These are phyloP conservation scores for Periglandula ipomoeae DNA, from an alignment of 2,329 filamentous ascomycete species.

Conservation along the genomic window DNA sequence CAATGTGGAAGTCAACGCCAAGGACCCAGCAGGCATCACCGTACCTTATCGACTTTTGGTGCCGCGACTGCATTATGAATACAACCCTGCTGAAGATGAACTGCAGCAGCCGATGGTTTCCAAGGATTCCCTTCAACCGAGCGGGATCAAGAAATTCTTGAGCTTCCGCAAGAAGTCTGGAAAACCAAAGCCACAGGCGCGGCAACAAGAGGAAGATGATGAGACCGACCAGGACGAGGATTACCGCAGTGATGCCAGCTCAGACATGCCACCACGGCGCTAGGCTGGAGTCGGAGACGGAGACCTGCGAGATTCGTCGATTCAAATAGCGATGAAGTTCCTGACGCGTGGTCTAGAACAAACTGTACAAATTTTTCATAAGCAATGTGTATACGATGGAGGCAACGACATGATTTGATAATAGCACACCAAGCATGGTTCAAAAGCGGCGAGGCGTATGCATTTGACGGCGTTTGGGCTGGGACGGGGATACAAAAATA, in stretches of 20 bases:
- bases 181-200: slow-evolving; percentile 9
- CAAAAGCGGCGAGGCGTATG: background rate
- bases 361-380: background rate
- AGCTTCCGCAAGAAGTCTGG: slow-evolving; percentile 32
- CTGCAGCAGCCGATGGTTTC: slow-evolving; percentile 7
- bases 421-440: background rate
- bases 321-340: too few species aligned
- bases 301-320: too few species aligned
- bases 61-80: slow-evolving; percentile 61
- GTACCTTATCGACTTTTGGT: slow-evolving; percentile 80
- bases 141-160: slow-evolving; percentile 35
- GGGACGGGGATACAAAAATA: background rate
- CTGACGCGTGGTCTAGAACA: too few species aligned
- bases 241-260: slow-evolving; percentile 7
- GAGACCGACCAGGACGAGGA: slow-evolving; percentile 16
- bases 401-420: background rate
- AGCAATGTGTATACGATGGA: background rate
- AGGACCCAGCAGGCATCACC: slow-evolving; percentile 81
- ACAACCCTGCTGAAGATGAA: slow-evolving; percentile 33
- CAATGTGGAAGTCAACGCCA: slow-evolving; percentile 80
- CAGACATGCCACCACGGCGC: slow-evolving; percentile 4
- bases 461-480: slow-evolving; percentile 1
- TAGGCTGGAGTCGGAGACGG: background rate
- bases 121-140: slow-evolving; percentile 22
- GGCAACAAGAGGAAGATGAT: slow-evolving; percentile 14